Base-by-base conservation (phyloP, 768 basidiomycete species). In the Russula olivacea region DNA sequence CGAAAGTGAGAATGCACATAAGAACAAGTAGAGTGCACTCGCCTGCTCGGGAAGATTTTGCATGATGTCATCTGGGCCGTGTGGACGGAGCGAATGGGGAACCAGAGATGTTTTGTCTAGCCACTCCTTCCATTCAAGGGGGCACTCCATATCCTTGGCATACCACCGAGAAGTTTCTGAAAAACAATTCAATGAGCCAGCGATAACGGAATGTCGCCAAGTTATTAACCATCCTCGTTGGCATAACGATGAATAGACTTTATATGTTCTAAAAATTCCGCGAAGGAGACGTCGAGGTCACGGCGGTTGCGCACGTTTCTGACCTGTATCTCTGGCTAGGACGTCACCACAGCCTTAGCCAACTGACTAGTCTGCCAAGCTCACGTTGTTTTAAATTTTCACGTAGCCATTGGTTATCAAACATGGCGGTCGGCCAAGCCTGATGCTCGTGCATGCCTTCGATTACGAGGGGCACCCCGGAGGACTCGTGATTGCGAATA, bases 91-190 rank as follows among this genome's bases (percentile, higher is more conserved):
- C 7, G 69, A 64, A 2, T 74, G 41, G 0, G 91, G 89, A 41
- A 93, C 74, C 34, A 81, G 75, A 28, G 71, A 70, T 2, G 70
- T 70, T 0, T 71, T 68, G 7, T 77, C 69, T 17, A 93, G 74
- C 84, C 88, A 91, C 4, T 81, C 60, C 23, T 77, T 76, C 89
- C 89, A 93, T 68, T 73, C 69, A 45, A 69, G 34, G 0, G 91
- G 91, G 71, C 89, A 92, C 12, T 80, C 76, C 1, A 81, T 79
- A 69, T 93, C 91, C 69, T 93, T 93, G 23, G 88, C 89, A 68
- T 93, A 93, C 10, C 85, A 75, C 32, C 88, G 76, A 69, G 84
- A 81, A 11, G 71, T 68, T 67, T 88, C 87, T 89, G 66, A 17
- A 61, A 28, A 36, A 53, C n/a, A 40, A 45, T 61, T 40, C 34